phyloP scores from a whole-genome alignment of 495 filamentous ascomycete genomes.

The Xylaria nigripes region DNA sequence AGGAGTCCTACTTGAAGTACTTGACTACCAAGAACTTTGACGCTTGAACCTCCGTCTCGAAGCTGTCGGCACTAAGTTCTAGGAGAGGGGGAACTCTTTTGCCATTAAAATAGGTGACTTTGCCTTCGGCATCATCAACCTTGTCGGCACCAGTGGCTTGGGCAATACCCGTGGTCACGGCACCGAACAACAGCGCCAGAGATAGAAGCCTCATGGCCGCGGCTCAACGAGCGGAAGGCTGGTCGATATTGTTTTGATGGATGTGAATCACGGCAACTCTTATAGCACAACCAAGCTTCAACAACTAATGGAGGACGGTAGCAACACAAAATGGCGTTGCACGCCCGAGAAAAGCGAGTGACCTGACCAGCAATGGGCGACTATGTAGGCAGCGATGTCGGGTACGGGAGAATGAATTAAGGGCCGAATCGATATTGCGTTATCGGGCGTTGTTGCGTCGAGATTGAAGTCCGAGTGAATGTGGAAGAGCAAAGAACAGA shows the following conservation, averaged over 20 bases:
- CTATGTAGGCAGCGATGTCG: not conserved
- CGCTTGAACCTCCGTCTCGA: conserved; percentile 30
- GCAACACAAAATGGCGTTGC: not conserved
- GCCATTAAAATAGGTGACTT: conserved; percentile 69
- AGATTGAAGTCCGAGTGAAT: conserved; percentile 20
- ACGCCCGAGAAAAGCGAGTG: not conserved
- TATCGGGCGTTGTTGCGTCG: conserved; percentile 19
- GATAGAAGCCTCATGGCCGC: conserved; percentile 28
- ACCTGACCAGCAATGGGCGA: not conserved
- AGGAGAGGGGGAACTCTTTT: conserved; percentile 66
- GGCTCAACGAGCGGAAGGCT: conserved; percentile 1
- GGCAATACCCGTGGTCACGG: conserved; percentile 30
- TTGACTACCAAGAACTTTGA: conserved; percentile 42
- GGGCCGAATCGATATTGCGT: conserved; percentile 16
- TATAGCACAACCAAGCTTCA: conserved; percentile 1
- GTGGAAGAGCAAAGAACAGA: conserved; percentile 8
- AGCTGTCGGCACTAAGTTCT: conserved; percentile 40
- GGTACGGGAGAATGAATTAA: conserved; percentile 3
- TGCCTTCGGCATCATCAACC: conserved; percentile 20
- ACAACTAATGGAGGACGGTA: not conserved
- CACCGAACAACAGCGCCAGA: conserved; percentile 33
- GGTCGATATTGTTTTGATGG: not conserved
- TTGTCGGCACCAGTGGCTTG: conserved; percentile 28
- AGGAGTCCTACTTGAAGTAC: conserved; percentile 36
- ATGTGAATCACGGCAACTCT: not conserved